These are phyloP conservation scores for Colletotrichum cordylinicola DNA, from an alignment of 2,329 filamentous ascomycete genomes.

Conservation along the genomic window DNA sequence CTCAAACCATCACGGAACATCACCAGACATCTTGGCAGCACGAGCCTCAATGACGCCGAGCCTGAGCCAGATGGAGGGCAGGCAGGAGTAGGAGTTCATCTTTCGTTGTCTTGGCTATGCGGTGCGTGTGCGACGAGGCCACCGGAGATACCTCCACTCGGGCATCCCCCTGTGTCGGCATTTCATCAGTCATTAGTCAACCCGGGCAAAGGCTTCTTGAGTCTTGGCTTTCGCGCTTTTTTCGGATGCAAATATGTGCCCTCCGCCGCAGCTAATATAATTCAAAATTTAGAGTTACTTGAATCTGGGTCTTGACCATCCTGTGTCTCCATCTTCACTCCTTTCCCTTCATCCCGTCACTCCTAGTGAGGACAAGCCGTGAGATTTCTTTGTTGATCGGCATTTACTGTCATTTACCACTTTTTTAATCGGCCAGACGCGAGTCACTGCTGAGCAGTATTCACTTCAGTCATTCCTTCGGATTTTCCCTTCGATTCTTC, in stretches of 20 bases:
- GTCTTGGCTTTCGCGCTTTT: not conserved
- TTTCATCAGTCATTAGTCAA: slow-evolving; percentile 1
- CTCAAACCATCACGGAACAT: slow-evolving; percentile 22
- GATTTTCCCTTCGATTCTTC: not conserved
- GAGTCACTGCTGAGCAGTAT: slow-evolving; percentile 15
- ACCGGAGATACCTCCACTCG: not conserved
- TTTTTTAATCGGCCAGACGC: not conserved
- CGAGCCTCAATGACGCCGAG: not conserved
- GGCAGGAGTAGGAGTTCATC: not conserved
- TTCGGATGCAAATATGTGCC: not conserved
- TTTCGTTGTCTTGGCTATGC: not conserved
- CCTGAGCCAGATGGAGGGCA: not conserved
- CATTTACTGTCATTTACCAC: slow-evolving; percentile 12
- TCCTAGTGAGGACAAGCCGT: slow-evolving; percentile 17
- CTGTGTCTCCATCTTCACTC: not conserved
- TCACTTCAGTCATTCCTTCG: not conserved
- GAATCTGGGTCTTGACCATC: not conserved
- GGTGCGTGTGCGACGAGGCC: not conserved
- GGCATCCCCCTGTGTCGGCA: not conserved
- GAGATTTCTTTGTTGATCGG: not conserved
- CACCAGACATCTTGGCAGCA: slow-evolving; percentile 17
- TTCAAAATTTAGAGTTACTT: slow-evolving; percentile 17
- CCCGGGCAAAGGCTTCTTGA: not conserved
- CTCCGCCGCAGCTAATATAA: slow-evolving; percentile 6
- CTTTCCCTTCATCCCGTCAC: not conserved